Conservation (phyloP, 768 basidiomycete genomes). For the Tulasnella calospora region DNA sequence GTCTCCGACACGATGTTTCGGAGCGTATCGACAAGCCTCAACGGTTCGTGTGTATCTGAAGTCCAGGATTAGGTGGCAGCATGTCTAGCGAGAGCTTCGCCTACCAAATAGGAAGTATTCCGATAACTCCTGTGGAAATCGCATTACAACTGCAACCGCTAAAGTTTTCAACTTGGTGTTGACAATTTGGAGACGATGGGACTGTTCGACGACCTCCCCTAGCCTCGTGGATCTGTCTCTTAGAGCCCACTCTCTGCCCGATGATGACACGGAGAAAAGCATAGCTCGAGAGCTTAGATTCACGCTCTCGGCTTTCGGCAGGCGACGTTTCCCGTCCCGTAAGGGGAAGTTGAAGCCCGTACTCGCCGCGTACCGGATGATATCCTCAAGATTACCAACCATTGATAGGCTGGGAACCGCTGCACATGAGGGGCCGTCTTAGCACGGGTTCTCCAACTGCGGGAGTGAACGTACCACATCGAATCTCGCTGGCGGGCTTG, state of each 20-base stretch:
- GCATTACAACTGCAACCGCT: background rate
- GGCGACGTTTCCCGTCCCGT: background rate
- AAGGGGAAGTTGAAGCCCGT: background rate
- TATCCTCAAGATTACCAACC: background rate
- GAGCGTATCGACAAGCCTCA: background rate
- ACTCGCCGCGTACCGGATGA: background rate
- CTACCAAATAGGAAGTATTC: background rate
- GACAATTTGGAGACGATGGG: background rate
- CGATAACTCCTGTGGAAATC: background rate
- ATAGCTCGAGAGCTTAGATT: background rate
- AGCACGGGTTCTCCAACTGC: background rate
- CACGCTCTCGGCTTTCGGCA: background rate
- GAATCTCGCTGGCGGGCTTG: background rate
- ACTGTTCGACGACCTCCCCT: background rate
- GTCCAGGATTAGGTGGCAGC: background rate
- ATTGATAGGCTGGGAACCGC: background rate
- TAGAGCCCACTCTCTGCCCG: background rate
- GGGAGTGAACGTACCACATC: background rate
- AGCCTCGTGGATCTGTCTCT: background rate
- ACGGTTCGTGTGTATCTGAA: background rate
- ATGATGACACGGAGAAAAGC: background rate
- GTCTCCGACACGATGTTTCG: background rate
- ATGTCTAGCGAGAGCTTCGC: background rate
- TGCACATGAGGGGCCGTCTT: background rate
- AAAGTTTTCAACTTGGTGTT: background rate